A percentile compares a stretch with the other conserved stretches of the same genome.
These are phyloP conservation scores for Flueggea neowawraea DNA, from an alignment of 441 rosid species.

Conservation along the genomic window DNA sequence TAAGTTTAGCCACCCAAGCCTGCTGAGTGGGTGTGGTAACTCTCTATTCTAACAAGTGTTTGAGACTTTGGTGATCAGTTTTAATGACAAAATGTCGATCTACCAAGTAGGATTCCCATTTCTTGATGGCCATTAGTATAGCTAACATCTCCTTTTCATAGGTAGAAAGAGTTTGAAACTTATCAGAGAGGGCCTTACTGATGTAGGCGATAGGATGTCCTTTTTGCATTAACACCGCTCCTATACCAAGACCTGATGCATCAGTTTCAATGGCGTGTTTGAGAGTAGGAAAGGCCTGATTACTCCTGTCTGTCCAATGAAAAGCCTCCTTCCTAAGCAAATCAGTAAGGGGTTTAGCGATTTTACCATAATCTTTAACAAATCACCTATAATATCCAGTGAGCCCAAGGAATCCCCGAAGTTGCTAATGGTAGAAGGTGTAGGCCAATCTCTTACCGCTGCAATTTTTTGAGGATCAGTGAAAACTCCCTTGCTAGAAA, in stretches of 20 bases:
- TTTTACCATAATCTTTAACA: not conserved
- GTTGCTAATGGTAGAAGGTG: not conserved
- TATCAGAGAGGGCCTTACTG: not conserved
- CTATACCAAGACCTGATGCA: not conserved
- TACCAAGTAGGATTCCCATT: not conserved
- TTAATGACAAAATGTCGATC: not conserved
- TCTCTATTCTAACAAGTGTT: not conserved
- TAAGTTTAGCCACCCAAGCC: not conserved
- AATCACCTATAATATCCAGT: slow-evolving; percentile 4
- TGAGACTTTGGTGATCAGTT: not conserved
- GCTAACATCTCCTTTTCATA: not conserved
- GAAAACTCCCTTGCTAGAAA: not conserved
- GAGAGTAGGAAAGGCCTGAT: not conserved
- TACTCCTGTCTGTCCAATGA: not conserved
- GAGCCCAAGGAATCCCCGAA: slow-evolving; percentile 3
- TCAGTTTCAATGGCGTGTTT: not conserved
- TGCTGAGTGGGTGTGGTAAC: not conserved
- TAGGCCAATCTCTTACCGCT: not conserved
- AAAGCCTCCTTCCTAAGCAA: not conserved
- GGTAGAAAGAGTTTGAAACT: not conserved
- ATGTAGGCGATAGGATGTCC: not conserved
- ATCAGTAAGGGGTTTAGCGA: not conserved
- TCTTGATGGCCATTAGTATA: not conserved
- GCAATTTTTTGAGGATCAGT: not conserved
- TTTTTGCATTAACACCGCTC: not conserved